Evolutionary conservation across 352 stramenopile genomes (phyloP).

Genomic region (Pilasporangium apinafurcum): DNA sequence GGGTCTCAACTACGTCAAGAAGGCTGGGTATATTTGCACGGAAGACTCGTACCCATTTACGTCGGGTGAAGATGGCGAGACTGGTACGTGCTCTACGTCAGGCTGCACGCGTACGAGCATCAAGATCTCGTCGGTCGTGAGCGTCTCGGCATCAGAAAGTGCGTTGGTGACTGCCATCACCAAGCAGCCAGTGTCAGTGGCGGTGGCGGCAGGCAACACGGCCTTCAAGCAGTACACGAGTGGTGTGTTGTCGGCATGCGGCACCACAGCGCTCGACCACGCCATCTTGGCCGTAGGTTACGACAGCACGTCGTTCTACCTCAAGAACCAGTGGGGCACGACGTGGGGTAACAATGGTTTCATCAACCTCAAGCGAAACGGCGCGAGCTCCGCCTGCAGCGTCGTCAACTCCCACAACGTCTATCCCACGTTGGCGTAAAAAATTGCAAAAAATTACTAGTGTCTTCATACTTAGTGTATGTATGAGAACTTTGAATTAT

Average conservation of each 20-base stretch:
- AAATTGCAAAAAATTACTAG: no score
- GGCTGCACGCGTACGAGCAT: conserved; percentile 22
- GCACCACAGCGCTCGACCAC: conserved; percentile 86
- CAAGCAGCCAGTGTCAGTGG: conserved; percentile 83
- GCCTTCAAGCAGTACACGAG: conserved; percentile 89
- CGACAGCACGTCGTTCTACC: conserved; percentile 67
- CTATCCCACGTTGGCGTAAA: conserved; percentile 9
- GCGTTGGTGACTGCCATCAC: conserved; percentile 69
- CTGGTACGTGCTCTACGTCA: background rate
- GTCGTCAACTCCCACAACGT: conserved; percentile 7
- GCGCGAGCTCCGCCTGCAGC: conserved; percentile 6
- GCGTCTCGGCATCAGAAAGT: conserved; percentile 14
- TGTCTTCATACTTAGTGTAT: no score
- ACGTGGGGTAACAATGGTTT: conserved; percentile 86
- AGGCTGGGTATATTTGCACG: conserved; percentile 63
- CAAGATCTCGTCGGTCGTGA: background rate
- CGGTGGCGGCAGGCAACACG: conserved; percentile 82
- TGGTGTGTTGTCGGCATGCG: conserved; percentile 60
- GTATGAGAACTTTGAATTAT: no score
- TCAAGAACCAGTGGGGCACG: conserved; percentile 92
- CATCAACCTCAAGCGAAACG: conserved; percentile 77
- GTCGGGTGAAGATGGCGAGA: background rate
- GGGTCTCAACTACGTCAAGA: conserved; percentile 87
- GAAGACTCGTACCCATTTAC: conserved; percentile 20
- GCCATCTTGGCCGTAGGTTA: conserved; percentile 91